Percentiles rank a stretch among this genome's conserved stretches.
Evolutionary conservation across 2,329 filamentous ascomycete species (phyloP).

Genomic region (Pseudopyricularia cyperi): DNA sequence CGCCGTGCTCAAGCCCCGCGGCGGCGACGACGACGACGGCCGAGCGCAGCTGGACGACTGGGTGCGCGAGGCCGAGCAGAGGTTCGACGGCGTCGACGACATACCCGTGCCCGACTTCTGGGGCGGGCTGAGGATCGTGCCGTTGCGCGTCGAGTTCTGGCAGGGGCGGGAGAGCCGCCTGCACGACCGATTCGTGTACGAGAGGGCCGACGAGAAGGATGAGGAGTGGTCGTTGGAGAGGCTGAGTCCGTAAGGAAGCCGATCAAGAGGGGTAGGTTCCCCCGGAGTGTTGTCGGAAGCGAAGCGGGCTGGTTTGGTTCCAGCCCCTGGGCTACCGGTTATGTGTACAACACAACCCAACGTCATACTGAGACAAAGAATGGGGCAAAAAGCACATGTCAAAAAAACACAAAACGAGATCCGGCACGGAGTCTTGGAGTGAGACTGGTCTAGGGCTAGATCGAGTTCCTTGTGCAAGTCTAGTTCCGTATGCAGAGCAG

Average conservation of each 20-base stretch:
- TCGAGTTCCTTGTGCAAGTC: neutral
- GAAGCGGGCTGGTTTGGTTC: too few relatives aligned
- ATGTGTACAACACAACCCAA: neutral
- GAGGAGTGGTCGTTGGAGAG: conserved; percentile 56
- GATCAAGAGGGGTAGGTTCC: too few relatives aligned
- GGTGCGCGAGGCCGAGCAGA: conserved; percentile 64
- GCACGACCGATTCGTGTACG: conserved; percentile 89
- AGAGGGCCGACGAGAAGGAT: conserved; percentile 36
- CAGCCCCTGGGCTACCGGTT: neutral
- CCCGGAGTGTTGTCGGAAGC: too few relatives aligned
- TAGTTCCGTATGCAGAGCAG: neutral
- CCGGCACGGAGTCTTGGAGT: neutral
- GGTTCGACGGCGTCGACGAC: conserved; percentile 60
- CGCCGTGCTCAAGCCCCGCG: conserved; percentile 45
- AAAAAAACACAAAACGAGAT: neutral
- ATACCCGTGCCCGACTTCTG: conserved; percentile 91
- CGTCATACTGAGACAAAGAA: neutral
- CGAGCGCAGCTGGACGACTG: conserved; percentile 61
- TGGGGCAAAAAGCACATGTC: neutral
- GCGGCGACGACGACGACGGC: conserved; percentile 43
- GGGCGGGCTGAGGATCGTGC: conserved; percentile 79
- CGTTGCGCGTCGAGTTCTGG: conserved; percentile 88
- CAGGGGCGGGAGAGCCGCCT: conserved; percentile 80
- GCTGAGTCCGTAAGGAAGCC: conserved; percentile 61
- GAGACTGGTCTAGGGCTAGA: neutral